phyloP scores from a whole-genome alignment of 116 monocot species.

The Iris pallida region DNA sequence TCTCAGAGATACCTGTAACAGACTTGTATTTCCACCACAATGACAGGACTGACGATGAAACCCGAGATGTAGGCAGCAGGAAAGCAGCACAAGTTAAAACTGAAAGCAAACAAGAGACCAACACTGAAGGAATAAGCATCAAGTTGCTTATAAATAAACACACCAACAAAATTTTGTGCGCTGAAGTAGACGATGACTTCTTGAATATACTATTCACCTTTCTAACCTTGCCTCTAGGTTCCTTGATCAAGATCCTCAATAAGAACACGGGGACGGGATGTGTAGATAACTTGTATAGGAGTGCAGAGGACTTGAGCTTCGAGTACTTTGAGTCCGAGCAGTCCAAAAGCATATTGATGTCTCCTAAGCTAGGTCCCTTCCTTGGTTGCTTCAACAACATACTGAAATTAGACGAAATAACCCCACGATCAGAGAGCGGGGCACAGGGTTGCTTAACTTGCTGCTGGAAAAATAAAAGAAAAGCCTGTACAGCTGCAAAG shows the following conservation, averaged over 20 bases:
- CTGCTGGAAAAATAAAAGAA: not conserved
- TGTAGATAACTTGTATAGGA: constrained; percentile 3
- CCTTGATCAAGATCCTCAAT: not conserved
- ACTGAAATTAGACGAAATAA: not conserved
- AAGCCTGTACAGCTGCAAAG: too few species aligned
- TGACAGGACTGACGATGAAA: too few species aligned
- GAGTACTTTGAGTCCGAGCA: not conserved
- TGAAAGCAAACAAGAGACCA: too few species aligned
- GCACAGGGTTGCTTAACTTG: not conserved
- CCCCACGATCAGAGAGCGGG: not conserved
- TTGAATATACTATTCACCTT: constrained; percentile 2
- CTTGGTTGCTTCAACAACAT: not conserved
- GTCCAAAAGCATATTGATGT: not conserved
- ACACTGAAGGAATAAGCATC: not conserved
- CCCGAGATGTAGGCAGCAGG: too few species aligned
- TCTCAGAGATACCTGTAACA: too few species aligned
- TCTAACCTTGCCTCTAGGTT: not conserved
- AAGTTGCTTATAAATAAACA: not conserved
- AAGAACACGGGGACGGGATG: not conserved
- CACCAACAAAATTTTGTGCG: not conserved
- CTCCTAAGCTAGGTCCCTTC: constrained; percentile 2
- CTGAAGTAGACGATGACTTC: not conserved
- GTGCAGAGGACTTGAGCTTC: not conserved
- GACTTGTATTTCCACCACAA: too few species aligned
- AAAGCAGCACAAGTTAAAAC: too few species aligned